Evolutionary conservation across 768 basidiomycete genomes (phyloP), one percentile per base, ranked within the genome.

Genomic region (Clavaria fumosa): DNA sequence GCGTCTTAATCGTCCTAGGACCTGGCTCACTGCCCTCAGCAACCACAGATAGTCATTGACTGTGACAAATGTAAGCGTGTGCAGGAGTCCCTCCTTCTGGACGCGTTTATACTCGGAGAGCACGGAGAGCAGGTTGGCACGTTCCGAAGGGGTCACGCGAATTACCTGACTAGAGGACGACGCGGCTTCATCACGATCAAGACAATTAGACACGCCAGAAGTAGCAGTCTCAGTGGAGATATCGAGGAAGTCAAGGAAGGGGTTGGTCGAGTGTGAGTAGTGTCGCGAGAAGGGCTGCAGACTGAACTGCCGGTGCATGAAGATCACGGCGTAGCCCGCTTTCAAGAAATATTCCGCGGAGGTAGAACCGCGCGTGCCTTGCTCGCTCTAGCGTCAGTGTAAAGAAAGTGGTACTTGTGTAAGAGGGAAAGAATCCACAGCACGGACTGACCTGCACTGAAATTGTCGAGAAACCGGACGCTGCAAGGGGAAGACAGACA

Each of bases 341-440:
- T 80, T 74, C 43, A 97, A 72, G 55, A 99, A 96, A 62, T 97
- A 95, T 58, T 99, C 95, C 2, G 95, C 93, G 14, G 95, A 97
- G 0, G 93, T 90, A 21, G 95, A 86, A 30, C 95, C 95, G 51
- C 95, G 71, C 14, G 95, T 99, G 37, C 93, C 91, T 85, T 39
- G 6, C 17, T 39, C n/a, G 15, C 33, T 5, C 3, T n/a, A 31
- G 30, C 17, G 30, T 31, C 17, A 31, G n/a, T 31, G 33, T 15
- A 46, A 6, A 26, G 38, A 28, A 24, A 31, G 36, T n/a, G 22
- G 4, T 32, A 5, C 23, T 31, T 21, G 35, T 38, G 36, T 44
- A 23, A 41, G 32, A 9, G 20, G 24, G 40, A 40, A 7, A 28
- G 38, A 42, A 38, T 15, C 21, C 33, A n/a, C 32, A 11, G n/a